Evolutionary conservation across 225 moss, liverwort and hornwort species (phyloP), one percentile per base, ranked within the genome.

Genomic region (Thuidium tamariscinum): DNA sequence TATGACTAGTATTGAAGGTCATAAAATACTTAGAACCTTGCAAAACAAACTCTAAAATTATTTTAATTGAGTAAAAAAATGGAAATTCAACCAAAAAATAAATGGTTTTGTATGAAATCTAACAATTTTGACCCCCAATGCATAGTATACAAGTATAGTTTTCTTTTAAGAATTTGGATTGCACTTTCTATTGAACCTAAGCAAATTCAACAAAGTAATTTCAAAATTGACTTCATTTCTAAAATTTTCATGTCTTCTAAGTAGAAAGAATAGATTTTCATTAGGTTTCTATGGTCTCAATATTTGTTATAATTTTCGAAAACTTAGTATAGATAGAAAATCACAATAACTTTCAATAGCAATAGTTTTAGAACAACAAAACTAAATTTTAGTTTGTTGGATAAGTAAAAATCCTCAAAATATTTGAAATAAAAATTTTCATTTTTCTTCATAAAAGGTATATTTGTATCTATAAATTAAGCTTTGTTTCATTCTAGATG

Each of bases 261-360:
- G n/a, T n/a, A n/a, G 3, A 42, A 2, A 69, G 42, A 69, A 15
- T 26, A 3, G 14, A 69, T 7, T 23, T 41, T 8, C 1, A 1
- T 0, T 0, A 26, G 0, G 15, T 2, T 14, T 41, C 1, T 41
- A 39, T 0, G 1, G 2, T 25, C 4, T 41, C 2, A 69, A 26
- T 41, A 26, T 5, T 41, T 2, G 1, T 26, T 1, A 4, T 70
- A 16, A 7, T 70, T 68, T 39, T 39, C 4, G n/a, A n/a, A n/a
- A n/a, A n/a, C n/a, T n/a, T n/a, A n/a, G n/a, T n/a, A n/a, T n/a
- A n/a, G n/a, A n/a, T n/a, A n/a, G n/a, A n/a, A n/a, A n/a, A n/a
- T n/a, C n/a, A n/a, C n/a, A n/a, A n/a, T n/a, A n/a, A n/a, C n/a
- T n/a, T n/a, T n/a, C n/a, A n/a, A n/a, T 0, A 2, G 0, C 2